Conservation (phyloP, 352 stramenopile genomes). For the Phytophthora syringae region DNA sequence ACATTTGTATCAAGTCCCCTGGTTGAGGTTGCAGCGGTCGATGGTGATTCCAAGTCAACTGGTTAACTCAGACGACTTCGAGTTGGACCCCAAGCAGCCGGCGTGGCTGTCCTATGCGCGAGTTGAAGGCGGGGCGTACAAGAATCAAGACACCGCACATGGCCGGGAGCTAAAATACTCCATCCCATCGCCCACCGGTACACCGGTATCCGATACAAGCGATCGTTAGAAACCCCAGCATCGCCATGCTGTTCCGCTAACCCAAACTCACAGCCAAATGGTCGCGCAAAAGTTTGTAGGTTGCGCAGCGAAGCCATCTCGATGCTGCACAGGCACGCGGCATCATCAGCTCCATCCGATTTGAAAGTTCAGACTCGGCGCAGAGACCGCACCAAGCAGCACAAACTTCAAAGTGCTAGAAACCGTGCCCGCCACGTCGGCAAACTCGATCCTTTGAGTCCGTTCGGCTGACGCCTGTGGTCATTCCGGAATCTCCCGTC, state of each 20-base stretch:
- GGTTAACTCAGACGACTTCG: constrained; percentile 19
- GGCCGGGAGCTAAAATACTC: constrained; percentile 19
- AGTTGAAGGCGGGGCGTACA: constrained; percentile 18
- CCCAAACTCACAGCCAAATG: too few relatives aligned
- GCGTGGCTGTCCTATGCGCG: constrained; percentile 18
- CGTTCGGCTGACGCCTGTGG: background rate
- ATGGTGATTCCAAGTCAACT: constrained; percentile 6
- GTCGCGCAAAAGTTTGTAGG: too few relatives aligned
- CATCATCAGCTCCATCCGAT: constrained; percentile 5
- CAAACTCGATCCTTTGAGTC: constrained; percentile 19
- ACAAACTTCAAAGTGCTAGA: constrained; percentile 19
- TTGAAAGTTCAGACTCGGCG: constrained; percentile 24
- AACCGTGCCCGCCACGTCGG: constrained; percentile 17
- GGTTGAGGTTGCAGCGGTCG: constrained; percentile 6
- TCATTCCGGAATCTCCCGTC: constrained; percentile 33
- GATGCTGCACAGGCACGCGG: constrained; percentile 12
- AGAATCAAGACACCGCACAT: constrained; percentile 15
- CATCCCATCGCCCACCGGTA: constrained; percentile 15
- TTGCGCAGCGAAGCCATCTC: constrained; percentile 12
- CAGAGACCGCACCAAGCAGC: constrained; percentile 10
- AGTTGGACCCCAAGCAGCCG: constrained; percentile 22
- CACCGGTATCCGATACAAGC: constrained; percentile 1
- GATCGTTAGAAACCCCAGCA: too few relatives aligned
- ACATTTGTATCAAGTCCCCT: constrained; percentile 25
- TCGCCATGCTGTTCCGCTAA: too few relatives aligned